Conservation (phyloP, 2,329 filamentous ascomycete species). For the Paecilomyces variotii region DNA sequence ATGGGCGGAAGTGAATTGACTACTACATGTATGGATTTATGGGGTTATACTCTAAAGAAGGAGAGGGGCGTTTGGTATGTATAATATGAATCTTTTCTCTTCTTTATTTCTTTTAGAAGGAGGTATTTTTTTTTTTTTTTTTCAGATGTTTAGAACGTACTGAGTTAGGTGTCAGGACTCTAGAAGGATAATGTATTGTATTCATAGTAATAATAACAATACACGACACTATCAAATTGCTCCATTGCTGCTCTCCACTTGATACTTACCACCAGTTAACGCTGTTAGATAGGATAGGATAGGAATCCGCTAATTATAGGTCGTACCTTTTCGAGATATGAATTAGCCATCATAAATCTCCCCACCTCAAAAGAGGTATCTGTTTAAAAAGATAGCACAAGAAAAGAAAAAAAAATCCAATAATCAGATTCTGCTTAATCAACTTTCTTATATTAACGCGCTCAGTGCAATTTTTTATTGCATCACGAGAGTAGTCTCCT, state of each 20-base stretch:
- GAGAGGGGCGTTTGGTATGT: neutral
- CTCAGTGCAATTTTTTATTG: neutral
- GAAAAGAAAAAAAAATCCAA: neutral
- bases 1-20: neutral
- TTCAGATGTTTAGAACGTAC: too few species aligned
- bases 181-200: too few species aligned
- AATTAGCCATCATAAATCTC: neutral
- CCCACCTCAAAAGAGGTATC: neutral
- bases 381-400: neutral
- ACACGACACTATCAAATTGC: too few species aligned
- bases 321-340: neutral
- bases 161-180: too few species aligned
- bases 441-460: neutral
- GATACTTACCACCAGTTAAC: too few species aligned
- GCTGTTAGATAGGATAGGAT: too few species aligned
- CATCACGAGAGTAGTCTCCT: neutral
- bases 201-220: too few species aligned
- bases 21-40: neutral
- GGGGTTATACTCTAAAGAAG: too few species aligned
- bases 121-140: too few species aligned
- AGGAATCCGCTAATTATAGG: too few species aligned
- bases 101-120: too few species aligned
- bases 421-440: neutral
- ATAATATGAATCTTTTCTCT: neutral
- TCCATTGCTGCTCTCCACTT: too few species aligned